Conservation (phyloP, 495 filamentous ascomycete genomes). For the Staphylotrichum longicolle region DNA sequence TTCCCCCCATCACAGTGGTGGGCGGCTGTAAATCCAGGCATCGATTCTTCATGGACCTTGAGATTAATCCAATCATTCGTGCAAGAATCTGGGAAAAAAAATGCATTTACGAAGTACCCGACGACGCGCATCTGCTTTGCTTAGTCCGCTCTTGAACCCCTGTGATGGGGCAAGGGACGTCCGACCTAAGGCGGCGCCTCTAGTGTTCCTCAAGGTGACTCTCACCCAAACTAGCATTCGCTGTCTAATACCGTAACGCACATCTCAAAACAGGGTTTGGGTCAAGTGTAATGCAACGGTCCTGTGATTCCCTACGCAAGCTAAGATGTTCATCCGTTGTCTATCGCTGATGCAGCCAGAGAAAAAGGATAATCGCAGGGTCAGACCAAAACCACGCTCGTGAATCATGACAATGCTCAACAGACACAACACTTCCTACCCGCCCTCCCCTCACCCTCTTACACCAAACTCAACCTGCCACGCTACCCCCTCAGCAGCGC, state of each 20-base stretch:
- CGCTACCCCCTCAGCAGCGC: constrained; percentile 37
- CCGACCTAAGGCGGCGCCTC: no score
- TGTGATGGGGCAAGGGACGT: no score
- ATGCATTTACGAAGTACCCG: no score
- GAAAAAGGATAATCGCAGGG: background rate
- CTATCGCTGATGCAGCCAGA: background rate
- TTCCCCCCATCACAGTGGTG: constrained; percentile 8
- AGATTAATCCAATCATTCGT: no score
- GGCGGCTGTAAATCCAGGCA: background rate
- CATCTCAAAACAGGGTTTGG: background rate
- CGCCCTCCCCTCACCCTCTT: background rate
- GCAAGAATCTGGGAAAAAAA: no score
- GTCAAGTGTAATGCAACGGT: background rate
- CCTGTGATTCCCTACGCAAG: background rate
- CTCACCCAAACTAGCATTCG: no score
- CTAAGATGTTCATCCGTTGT: background rate
- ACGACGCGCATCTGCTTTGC: no score
- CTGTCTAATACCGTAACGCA: background rate
- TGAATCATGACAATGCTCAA: no score
- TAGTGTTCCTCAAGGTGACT: no score
- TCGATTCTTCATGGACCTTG: background rate
- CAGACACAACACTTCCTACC: background rate
- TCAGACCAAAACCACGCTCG: no score
- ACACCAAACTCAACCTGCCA: background rate
- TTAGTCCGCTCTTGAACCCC: no score